Base-by-base conservation (phyloP, 345 rosid genomes). In the Murraya koenigii region DNA sequence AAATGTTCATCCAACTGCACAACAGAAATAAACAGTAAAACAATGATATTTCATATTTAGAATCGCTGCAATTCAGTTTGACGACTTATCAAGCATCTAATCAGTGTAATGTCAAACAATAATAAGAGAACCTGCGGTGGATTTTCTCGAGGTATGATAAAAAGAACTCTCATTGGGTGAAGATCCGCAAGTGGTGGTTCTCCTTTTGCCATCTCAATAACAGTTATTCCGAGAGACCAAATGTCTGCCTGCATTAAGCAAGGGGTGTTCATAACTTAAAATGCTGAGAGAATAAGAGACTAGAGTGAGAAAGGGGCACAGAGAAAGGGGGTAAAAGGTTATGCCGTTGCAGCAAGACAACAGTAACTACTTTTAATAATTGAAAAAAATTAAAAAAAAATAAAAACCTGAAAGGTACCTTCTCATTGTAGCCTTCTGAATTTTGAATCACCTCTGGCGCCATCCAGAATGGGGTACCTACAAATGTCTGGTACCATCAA, bases 381-480 rank as follows among this genome's bases (percentile, higher is more conserved):
- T 52, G 76, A 30, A 70, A 25, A 69, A 30, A 79, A 52, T 38
- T 58, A 33, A 36, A 66, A n/a, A 69, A 69, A 79, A 30, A 52
- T 13, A 38, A 36, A 39, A 22, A 22, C 7, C 67, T 62, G 39
- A 65, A 44, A 79, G 61, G 20, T 84, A 97, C 99, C 98, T 97
- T 97, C 84, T 91, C 98, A 75, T 97, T 89, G 82, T 97, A 97
- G 61, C 99, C 99, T 67, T 97, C 99, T 8, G 97, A 91, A 85
- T 97, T 94, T 84, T 94, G 98, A 87, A 97, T 97, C 60, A 97
- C 99, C 85, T 97, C 99, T 11, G 99, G 99, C 35, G 99, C 99
- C 99, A 97, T 97, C 98, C 99, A 97, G 86, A 97, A 97, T 78
- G 99, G 99, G 52, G 99, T 97, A 85, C 99, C 99, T 74, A 97